Conservation (phyloP, 1,284 basidiomycete species). For the Fomitiporia mediterranea region DNA sequence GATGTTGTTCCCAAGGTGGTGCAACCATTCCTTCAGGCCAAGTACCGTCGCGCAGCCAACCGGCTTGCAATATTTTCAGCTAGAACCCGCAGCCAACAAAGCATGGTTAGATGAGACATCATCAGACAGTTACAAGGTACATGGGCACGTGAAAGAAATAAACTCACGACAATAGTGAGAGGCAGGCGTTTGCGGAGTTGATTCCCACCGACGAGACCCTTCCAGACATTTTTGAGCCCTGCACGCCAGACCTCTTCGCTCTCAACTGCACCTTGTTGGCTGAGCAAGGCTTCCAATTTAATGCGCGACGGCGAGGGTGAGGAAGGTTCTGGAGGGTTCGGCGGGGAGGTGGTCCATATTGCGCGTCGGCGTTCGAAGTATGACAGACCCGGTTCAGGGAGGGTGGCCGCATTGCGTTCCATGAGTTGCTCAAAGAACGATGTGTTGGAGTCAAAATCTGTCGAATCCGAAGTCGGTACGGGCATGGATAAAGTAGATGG, state of each 20-base stretch:
- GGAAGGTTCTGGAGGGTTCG: constrained; percentile 22
- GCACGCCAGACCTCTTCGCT: constrained; percentile 51
- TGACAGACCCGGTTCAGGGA: constrained; percentile 60
- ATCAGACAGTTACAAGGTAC: constrained; percentile 4
- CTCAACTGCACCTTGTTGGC: constrained; percentile 41
- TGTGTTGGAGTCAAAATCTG: background rate
- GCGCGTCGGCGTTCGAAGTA: constrained; percentile 57
- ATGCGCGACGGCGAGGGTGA: constrained; percentile 37
- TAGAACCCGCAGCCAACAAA: constrained; percentile 27
- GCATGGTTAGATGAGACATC: background rate
- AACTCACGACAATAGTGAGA: constrained; percentile 55
- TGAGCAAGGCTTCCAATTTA: constrained; percentile 52
- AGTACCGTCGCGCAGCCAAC: constrained; percentile 68
- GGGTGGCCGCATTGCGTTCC: constrained; percentile 24
- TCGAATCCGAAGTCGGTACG: background rate
- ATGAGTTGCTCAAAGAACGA: constrained; percentile 12
- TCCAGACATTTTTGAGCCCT: constrained; percentile 59
- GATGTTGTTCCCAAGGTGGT: constrained; percentile 31
- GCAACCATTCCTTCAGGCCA: constrained; percentile 60
- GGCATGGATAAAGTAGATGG: background rate
- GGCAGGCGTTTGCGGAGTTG: constrained; percentile 55
- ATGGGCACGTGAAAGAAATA: constrained; percentile 3
- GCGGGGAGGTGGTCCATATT: constrained; percentile 47
- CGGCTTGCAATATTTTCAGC: constrained; percentile 67
- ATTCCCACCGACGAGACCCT: constrained; percentile 50